These are phyloP conservation scores for Cystobasidiaceae sp. DNA, from an alignment of 1,284 basidiomycete species.

Conservation along the genomic window DNA sequence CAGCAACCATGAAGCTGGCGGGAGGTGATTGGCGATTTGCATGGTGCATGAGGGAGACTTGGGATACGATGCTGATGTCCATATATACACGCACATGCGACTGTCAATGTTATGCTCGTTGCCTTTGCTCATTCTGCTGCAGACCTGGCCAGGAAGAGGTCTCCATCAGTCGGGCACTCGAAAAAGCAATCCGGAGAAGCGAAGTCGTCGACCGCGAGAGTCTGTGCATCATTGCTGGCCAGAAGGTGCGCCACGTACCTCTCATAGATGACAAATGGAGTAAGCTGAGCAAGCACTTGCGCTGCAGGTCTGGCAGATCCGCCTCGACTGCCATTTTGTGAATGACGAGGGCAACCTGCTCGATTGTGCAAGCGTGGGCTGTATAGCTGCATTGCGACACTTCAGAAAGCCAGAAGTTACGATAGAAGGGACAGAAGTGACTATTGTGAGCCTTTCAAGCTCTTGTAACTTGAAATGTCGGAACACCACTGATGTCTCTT, in stretches of 20 bases:
- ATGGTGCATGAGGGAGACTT: no score
- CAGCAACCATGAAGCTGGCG: constrained; percentile 75
- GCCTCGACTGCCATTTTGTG: constrained; percentile 81
- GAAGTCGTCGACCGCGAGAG: constrained; percentile 93
- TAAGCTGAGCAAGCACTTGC: not conserved
- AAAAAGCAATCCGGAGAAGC: constrained; percentile 85
- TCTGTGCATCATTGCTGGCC: constrained; percentile 84
- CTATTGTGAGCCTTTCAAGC: constrained; percentile 58
- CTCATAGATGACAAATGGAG: not conserved
- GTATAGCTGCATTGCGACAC: constrained; percentile 81
- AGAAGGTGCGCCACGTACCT: constrained; percentile 63
- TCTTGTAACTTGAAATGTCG: no score
- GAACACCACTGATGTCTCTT: not conserved
- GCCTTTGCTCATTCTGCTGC: no score
- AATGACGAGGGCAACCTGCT: constrained; percentile 87
- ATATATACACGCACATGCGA: no score
- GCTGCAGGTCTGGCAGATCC: constrained; percentile 82
- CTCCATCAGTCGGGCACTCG: constrained; percentile 79
- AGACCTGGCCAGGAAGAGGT: constrained; percentile 90
- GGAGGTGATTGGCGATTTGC: no score
- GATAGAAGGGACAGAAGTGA: constrained; percentile 84
- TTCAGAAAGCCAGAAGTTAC: constrained; percentile 89
- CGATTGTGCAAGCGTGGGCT: constrained; percentile 89
- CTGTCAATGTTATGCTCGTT: no score
- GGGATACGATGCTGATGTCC: no score